Evolutionary conservation across 306 rosid species (phyloP), one percentile per base, ranked within the genome.

Genomic region (Lagenaria siceraria): DNA sequence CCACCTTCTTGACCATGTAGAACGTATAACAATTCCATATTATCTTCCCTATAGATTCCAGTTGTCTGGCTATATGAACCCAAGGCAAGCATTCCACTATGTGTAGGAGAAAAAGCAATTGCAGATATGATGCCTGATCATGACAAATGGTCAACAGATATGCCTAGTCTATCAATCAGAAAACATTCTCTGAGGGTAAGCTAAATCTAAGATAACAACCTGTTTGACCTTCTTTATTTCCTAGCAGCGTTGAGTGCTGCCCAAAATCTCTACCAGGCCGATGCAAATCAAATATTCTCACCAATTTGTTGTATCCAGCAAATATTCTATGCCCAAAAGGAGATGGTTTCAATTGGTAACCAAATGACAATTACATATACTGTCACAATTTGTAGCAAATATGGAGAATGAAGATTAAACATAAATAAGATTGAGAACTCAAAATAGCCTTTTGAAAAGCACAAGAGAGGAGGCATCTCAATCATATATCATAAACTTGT

Each of bases 1-100:
- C 99, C 99, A 24, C 99, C 99, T 90, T 95, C 97, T 78, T 92
- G 99, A 66, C 99, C 99, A 80, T 95, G 97, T 83, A 95, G 87
- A 78, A 92, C 87, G 53, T 89, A 95, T 60, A 95, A 81, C 72
- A 86, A 91, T 75, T 95, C 99, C 97, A 92, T 88, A 82, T 89
- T 92, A 76, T 95, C 99, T 83, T 92, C 97, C 80, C 84, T 89
- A 84, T 95, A 92, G 78, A 95, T 88, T 74, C 87, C 97, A 68
- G 97, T 83, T 40, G 92, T 90, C 84, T 89, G 96, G 82, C 85
- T 87, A 83, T 95, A 95, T 76, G 99, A 95, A 81, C 99, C 97
- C 83, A 90, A 8, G 62, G 97, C 99, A 76, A 95, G 84, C 93
- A 95, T 69, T 85, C 97, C 99, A 80, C 78, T 80, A 82, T 90